A percentile compares a stretch with the other conserved stretches of the same genome.
phyloP scores from a whole-genome alignment of 345 rosid genomes.

The Salix brachista region DNA sequence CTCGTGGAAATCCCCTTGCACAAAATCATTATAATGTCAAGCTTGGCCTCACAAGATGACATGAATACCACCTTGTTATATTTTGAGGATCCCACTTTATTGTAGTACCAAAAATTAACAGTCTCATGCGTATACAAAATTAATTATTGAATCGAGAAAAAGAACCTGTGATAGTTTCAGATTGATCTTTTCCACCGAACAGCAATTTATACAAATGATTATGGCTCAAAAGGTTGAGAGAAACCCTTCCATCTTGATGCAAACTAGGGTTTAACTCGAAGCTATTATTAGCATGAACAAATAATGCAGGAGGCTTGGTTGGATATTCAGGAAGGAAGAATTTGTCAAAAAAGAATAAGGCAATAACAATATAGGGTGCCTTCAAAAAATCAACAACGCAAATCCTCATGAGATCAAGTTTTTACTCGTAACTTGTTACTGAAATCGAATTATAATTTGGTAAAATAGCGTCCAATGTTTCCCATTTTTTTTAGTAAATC shows the following conservation, averaged over 20 bases:
- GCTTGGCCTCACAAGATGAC: conserved; percentile 13
- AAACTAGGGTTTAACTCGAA: background rate
- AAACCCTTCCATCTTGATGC: background rate
- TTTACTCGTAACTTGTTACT: background rate
- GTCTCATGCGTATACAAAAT: background rate
- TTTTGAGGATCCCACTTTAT: background rate
- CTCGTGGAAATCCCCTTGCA: conserved; percentile 7
- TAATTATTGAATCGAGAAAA: conserved; percentile 4
- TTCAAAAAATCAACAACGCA: background rate
- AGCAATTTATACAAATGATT: background rate
- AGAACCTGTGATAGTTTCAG: background rate
- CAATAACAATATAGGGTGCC: conserved; percentile 2
- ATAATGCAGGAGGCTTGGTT: background rate
- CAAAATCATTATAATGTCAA: background rate
- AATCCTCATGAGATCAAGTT: conserved; percentile 6
- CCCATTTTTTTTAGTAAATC: background rate
- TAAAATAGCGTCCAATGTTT: background rate
- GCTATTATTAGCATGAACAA: background rate
- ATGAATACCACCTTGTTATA: background rate
- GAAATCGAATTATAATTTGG: background rate
- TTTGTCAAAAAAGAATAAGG: conserved; percentile 16
- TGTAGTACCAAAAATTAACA: background rate
- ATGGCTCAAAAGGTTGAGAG: background rate
- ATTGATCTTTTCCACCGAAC: background rate
- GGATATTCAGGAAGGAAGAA: background rate